Conservation (phyloP, 2,329 filamentous ascomycete genomes). For the Colletotrichum orbiculare region DNA sequence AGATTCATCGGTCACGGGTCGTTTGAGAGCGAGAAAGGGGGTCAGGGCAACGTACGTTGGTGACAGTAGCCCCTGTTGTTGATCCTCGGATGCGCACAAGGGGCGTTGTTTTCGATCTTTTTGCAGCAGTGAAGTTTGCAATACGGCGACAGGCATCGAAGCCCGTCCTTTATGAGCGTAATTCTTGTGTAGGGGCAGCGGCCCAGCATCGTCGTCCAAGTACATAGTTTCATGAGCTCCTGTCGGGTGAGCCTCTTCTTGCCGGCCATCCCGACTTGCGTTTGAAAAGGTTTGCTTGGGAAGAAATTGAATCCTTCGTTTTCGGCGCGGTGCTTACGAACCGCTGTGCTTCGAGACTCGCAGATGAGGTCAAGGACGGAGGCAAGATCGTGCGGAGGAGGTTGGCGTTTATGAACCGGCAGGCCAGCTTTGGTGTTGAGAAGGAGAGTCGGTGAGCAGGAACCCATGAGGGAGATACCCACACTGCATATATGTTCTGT, state of each 20-base stretch:
- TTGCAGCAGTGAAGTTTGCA: conserved; percentile 37
- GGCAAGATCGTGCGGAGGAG: background rate
- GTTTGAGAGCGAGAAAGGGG: background rate
- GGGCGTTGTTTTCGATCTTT: conserved; percentile 28
- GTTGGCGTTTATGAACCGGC: conserved; percentile 3
- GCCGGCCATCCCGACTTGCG: conserved; percentile 13
- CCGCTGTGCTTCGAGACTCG: background rate
- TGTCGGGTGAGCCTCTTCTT: conserved; percentile 23
- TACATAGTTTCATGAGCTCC: conserved; percentile 32
- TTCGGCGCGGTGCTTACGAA: background rate
- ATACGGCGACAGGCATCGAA: conserved; percentile 13
- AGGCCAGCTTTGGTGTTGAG: background rate
- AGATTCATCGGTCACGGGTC: too few relatives aligned
- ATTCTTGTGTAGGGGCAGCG: conserved; percentile 27
- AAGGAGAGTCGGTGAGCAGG: conserved; percentile 28
- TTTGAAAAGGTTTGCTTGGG: background rate
- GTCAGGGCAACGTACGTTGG: conserved; percentile 18
- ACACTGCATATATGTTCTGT: too few relatives aligned
- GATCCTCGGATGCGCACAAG: conserved; percentile 30
- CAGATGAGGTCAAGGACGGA: background rate
- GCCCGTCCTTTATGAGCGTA: conserved; percentile 29
- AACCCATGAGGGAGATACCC: background rate
- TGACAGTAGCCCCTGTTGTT: conserved; percentile 32
- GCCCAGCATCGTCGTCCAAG: conserved; percentile 21
- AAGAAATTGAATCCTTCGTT: background rate